These are phyloP conservation scores for Exophiala phaeomuriformis DNA, from an alignment of 2,329 filamentous ascomycete species.

Conservation along the genomic window DNA sequence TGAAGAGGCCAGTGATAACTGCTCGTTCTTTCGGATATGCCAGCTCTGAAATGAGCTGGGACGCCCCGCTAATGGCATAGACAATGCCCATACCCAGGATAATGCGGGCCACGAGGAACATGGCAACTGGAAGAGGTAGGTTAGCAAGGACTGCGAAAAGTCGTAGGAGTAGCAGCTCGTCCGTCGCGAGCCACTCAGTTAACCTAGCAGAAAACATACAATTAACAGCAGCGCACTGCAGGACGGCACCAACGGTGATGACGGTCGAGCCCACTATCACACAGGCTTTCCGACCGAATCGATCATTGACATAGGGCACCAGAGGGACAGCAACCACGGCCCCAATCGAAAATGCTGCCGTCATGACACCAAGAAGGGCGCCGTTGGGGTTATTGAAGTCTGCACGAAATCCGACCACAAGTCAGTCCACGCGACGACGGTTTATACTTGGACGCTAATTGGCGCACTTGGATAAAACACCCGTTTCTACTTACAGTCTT, in stretches of 20 bases:
- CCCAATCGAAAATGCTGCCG: conserved; percentile 35
- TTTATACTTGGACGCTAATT: too few relatives aligned
- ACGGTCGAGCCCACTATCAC: conserved; percentile 44
- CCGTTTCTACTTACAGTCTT: conserved; percentile 32
- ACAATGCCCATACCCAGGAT: conserved; percentile 44
- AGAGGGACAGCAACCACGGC: conserved; percentile 43
- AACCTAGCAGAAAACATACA: conserved; percentile 1
- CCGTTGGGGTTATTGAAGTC: conserved; percentile 35
- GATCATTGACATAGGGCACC: conserved; percentile 43
- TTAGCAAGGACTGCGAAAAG: too few relatives aligned
- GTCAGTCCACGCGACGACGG: too few relatives aligned
- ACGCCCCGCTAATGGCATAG: conserved; percentile 39
- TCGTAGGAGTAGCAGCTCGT: too few relatives aligned
- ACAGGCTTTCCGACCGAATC: conserved; percentile 41
- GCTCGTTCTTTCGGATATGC: conserved; percentile 9
- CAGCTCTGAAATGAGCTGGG: conserved; percentile 46
- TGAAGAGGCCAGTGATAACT: conserved; percentile 16
- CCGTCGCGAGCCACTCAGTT: too few relatives aligned
- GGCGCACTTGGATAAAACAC: too few relatives aligned
- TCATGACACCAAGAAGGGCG: conserved; percentile 13
- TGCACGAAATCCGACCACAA: conserved; percentile 33
- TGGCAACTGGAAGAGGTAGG: conserved; percentile 31
- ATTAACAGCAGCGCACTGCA: conserved; percentile 30
- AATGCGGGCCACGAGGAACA: conserved; percentile 45
- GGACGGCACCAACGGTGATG: conserved; percentile 40